phyloP scores from a whole-genome alignment of 768 basidiomycete species.

The Tricholoma sp. region DNA sequence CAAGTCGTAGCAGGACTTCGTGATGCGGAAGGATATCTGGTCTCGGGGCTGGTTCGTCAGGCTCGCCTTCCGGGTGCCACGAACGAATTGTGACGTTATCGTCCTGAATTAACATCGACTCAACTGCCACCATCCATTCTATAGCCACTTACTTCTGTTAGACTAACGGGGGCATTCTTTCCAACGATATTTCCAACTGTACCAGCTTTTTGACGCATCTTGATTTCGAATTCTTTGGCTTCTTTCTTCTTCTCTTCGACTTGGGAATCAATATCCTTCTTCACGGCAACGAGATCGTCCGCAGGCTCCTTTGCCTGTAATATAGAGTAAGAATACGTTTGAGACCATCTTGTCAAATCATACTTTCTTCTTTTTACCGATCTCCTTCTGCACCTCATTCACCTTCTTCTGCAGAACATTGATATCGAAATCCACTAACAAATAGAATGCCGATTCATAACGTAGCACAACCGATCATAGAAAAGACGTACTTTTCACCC shows the following conservation, averaged over 20 bases:
- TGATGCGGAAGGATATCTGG: conserved; percentile 92
- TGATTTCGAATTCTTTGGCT: conserved; percentile 67
- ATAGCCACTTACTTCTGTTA: conserved; percentile 66
- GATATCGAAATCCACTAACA: conserved; percentile 82
- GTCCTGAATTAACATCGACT: conserved; percentile 48
- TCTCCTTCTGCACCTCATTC: conserved; percentile 92
- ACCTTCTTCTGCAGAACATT: conserved; percentile 75
- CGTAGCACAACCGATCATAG: background rate
- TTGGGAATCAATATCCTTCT: conserved; percentile 80
- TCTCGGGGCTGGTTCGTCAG: conserved; percentile 66
- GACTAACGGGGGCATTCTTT: conserved; percentile 76
- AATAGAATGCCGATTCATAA: conserved; percentile 3
- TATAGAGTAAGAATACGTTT: background rate
- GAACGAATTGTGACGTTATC: conserved; percentile 80
- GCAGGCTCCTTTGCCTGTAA: conserved; percentile 85
- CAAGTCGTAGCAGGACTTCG: conserved; percentile 88
- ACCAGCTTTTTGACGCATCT: conserved; percentile 77
- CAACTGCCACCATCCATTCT: background rate
- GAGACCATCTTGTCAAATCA: background rate
- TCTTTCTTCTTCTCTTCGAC: conserved; percentile 74
- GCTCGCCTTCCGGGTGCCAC: conserved; percentile 81
- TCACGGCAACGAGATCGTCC: conserved; percentile 78
- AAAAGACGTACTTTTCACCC: conserved; percentile 81
- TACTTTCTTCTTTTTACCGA: conserved; percentile 91
- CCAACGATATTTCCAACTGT: conserved; percentile 92